Evolutionary conservation across 345 rosid species (phyloP).

Genomic region (Camelina neglecta): DNA sequence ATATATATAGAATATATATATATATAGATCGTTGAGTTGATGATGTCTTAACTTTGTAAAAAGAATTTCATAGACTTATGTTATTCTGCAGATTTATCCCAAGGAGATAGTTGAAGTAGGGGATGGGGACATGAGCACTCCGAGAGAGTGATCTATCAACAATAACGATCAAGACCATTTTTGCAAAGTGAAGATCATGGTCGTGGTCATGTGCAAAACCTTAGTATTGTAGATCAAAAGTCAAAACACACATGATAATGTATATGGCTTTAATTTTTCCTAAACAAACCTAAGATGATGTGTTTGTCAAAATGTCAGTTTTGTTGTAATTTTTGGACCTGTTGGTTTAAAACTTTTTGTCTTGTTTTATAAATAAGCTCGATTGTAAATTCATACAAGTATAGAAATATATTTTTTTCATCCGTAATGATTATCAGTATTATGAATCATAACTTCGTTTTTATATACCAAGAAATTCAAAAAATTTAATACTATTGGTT

Average conservation of each 20-base stretch:
- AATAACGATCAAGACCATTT: not conserved
- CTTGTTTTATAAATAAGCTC: too few relatives aligned
- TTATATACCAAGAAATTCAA: too few relatives aligned
- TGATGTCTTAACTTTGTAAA: not conserved
- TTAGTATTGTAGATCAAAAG: slow-evolving; percentile 13
- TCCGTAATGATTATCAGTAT: not conserved
- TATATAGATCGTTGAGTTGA: not conserved
- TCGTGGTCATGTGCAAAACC: not conserved
- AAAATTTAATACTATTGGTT: too few relatives aligned
- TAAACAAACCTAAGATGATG: not conserved
- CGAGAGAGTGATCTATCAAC: slow-evolving; percentile 6
- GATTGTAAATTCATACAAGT: too few relatives aligned
- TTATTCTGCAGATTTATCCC: slow-evolving; percentile 33
- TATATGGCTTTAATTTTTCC: not conserved
- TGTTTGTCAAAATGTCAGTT: slow-evolving; percentile 12
- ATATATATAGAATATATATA: too few relatives aligned
- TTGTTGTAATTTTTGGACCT: not conserved
- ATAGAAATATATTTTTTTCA: too few relatives aligned
- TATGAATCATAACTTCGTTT: not conserved
- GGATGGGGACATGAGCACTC: slow-evolving; percentile 11
- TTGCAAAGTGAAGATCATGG: slow-evolving; percentile 13
- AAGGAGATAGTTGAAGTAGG: slow-evolving; percentile 14
- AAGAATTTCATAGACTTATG: not conserved
- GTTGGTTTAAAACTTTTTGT: too few relatives aligned
- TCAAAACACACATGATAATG: not conserved